Conservation (phyloP, 1,284 basidiomycete species). For the Leccinum huronense region DNA sequence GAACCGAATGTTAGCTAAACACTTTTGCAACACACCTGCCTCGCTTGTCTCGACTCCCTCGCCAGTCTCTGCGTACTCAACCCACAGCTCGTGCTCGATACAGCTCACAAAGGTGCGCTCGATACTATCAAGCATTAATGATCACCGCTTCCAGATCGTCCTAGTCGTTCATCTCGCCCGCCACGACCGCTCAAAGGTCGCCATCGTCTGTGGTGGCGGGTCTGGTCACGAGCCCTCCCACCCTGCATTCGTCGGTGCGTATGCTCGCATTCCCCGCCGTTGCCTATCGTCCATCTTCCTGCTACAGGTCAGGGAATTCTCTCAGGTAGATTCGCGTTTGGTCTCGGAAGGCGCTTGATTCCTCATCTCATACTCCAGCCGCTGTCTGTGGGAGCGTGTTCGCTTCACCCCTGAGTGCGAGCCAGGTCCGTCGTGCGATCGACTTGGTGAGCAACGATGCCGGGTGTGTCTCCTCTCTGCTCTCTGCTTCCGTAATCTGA, state of each 20-base stretch:
- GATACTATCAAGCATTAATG: background rate
- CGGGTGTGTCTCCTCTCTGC: slow-evolving; percentile 53
- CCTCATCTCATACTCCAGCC: slow-evolving; percentile 41
- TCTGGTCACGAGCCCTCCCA: slow-evolving; percentile 91
- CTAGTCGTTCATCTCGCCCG: slow-evolving; percentile 63
- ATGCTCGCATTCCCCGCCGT: background rate
- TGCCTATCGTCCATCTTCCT: background rate
- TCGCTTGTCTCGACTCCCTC: slow-evolving; percentile 78
- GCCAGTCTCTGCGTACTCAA: slow-evolving; percentile 72
- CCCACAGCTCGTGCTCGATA: slow-evolving; percentile 67
- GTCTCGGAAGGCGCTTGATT: background rate
- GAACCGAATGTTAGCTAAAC: slow-evolving; percentile 47
- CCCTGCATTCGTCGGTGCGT: slow-evolving; percentile 72
- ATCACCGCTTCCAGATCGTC: slow-evolving; percentile 4
- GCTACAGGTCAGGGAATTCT: slow-evolving; percentile 72
- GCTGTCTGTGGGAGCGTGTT: slow-evolving; percentile 88
- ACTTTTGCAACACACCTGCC: slow-evolving; percentile 70
- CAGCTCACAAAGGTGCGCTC: slow-evolving; percentile 57
- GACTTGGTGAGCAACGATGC: slow-evolving; percentile 75
- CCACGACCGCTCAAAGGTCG: slow-evolving; percentile 66
- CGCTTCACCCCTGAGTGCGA: slow-evolving; percentile 77
- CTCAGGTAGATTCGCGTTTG: slow-evolving; percentile 46
- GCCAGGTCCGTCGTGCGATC: slow-evolving; percentile 78
- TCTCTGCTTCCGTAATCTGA: slow-evolving; percentile 1
- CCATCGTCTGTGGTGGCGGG: slow-evolving; percentile 86